Conservation (phyloP, 2,329 filamentous ascomycete genomes). For the Pseudocercospora crystallina region DNA sequence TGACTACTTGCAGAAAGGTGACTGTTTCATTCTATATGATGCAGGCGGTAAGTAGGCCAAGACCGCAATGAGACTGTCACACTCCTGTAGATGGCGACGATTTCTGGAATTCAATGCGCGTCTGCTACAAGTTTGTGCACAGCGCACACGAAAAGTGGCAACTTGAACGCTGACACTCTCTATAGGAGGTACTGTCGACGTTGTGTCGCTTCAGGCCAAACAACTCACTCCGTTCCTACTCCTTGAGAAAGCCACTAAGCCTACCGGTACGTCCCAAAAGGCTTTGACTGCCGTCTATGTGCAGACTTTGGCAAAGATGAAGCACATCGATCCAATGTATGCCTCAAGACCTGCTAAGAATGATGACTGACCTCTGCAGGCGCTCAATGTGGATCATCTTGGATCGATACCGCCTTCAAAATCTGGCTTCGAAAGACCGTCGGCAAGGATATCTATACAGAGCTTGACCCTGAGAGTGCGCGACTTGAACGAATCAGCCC, state of each 20-base stretch:
- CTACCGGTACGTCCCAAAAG: background rate
- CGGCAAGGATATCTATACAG: background rate
- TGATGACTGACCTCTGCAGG: background rate
- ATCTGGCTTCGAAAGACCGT: background rate
- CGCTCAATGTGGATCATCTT: slow-evolving; percentile 1
- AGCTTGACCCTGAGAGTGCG: slow-evolving; percentile 1
- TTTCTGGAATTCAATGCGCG: too few species aligned
- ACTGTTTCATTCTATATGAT: slow-evolving; percentile 7
- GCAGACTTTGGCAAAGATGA: too few species aligned
- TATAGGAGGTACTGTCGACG: slow-evolving; percentile 7
- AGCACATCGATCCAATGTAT: too few species aligned
- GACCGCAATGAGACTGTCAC: too few species aligned
- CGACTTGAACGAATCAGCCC: slow-evolving; percentile 1
- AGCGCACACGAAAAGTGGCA: too few species aligned
- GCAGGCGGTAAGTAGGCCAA: too few species aligned
- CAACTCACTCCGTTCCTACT: slow-evolving; percentile 1
- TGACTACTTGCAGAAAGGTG: background rate
- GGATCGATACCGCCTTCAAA: slow-evolving; percentile 5
- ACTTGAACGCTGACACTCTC: too few species aligned
- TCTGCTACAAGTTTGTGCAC: too few species aligned
- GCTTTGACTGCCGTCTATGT: too few species aligned
- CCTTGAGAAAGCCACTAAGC: slow-evolving; percentile 3
- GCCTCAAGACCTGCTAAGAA: too few species aligned
- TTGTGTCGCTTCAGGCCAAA: slow-evolving; percentile 4
- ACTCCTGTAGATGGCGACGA: too few species aligned